These are phyloP conservation scores for Dendryphion nanum DNA, from an alignment of 2,329 filamentous ascomycete genomes.

Conservation along the genomic window DNA sequence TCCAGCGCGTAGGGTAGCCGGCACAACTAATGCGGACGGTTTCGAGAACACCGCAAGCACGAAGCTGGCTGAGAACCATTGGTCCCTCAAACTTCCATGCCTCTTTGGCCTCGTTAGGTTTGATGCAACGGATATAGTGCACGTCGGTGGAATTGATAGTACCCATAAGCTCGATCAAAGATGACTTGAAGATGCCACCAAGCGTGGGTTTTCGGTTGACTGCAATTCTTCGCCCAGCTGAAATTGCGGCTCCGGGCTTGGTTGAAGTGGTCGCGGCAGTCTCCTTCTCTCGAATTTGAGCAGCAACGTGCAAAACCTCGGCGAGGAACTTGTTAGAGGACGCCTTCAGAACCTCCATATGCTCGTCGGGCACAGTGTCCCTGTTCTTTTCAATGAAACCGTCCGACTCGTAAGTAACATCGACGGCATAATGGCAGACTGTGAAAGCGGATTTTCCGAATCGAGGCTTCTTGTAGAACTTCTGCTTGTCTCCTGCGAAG, in stretches of 20 bases:
- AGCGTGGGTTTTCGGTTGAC: slow-evolving; percentile 96
- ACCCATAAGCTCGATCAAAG: slow-evolving; percentile 94
- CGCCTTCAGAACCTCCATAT: slow-evolving; percentile 85
- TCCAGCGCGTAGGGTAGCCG: slow-evolving; percentile 97
- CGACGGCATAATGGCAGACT: slow-evolving; percentile 95
- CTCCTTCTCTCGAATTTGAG: slow-evolving; percentile 88
- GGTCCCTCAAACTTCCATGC: slow-evolving; percentile 98
- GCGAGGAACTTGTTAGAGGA: slow-evolving; percentile 83
- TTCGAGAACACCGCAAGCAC: slow-evolving; percentile 97
- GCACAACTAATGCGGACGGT: slow-evolving; percentile 97
- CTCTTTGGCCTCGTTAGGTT: slow-evolving; percentile 95
- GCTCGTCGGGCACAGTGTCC: slow-evolving; percentile 97
- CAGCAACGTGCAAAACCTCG: slow-evolving; percentile 80
- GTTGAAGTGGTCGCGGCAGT: slow-evolving; percentile 61
- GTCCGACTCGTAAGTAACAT: slow-evolving; percentile 98
- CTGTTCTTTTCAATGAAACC: slow-evolving; percentile 99
- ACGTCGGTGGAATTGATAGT: slow-evolving; percentile 98
- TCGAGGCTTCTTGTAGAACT: slow-evolving; percentile 97
- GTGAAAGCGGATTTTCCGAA: slow-evolving; percentile 98
- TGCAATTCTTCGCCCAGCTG: slow-evolving; percentile 78
- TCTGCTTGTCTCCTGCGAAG: slow-evolving; percentile 84
- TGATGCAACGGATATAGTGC: slow-evolving; percentile 98
- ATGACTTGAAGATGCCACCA: slow-evolving; percentile 98
- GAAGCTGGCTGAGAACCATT: slow-evolving; percentile 95
- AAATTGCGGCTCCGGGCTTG: slow-evolving; percentile 63